A percentile compares a stretch with the other conserved stretches of the same genome.
These are phyloP conservation scores for Clitopilus passeckerianus DNA, from an alignment of 768 basidiomycete species.

Conservation along the genomic window DNA sequence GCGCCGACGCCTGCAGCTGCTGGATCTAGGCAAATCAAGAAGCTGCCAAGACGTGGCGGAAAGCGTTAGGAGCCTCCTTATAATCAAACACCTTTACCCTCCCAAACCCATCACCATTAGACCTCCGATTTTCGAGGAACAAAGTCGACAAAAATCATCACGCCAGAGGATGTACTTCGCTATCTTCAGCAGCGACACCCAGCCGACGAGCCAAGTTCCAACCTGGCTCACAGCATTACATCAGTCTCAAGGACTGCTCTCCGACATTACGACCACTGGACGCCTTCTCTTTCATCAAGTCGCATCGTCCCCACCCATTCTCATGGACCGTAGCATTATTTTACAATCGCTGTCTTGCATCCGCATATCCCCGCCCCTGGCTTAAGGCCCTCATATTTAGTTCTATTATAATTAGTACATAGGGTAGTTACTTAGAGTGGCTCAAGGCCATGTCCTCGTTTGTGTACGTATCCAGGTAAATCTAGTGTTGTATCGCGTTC, in stretches of 20 bases:
- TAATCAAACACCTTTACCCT: neutral
- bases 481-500: neutral
- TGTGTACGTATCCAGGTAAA: conserved; percentile 3
- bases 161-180: neutral
- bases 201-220: neutral
- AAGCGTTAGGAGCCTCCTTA: conserved; percentile 26
- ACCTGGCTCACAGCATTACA: neutral
- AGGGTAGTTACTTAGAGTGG: conserved; percentile 12
- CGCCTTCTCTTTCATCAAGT: neutral
- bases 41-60: conserved; percentile 41
- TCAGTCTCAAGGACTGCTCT: neutral
- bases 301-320: neutral
- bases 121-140: neutral
- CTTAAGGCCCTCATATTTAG: conserved; percentile 15
- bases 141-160: neutral
- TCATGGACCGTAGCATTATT: neutral
- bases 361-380: conserved; percentile 5
- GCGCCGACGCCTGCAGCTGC: conserved; percentile 22
- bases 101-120: neutral
- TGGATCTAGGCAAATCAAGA: conserved; percentile 44
- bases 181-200: neutral
- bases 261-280: neutral
- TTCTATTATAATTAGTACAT: conserved; percentile 8
- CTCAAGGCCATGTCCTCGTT: conserved; percentile 15
- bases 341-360: neutral